Percentiles rank a stretch among this genome's conserved stretches.
phyloP scores from a whole-genome alignment of 352 stramenopile genomes.

The Albugo laibachii region DNA sequence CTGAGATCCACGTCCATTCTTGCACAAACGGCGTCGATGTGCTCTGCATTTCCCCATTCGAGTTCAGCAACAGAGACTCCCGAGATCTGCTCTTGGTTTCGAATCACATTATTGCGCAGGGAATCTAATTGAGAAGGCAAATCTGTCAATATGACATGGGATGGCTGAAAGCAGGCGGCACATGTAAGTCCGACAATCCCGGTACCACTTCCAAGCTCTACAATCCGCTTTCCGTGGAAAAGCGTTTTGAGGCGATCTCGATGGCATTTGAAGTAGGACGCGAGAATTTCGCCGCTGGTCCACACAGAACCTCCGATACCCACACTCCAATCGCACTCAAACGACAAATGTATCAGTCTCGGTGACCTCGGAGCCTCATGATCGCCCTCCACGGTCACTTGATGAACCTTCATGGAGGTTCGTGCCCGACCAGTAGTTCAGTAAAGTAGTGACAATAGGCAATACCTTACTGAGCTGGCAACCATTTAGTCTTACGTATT shows the following conservation, averaged over 20 bases:
- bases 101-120: slow-evolving; percentile 33
- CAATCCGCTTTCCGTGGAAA: slow-evolving; percentile 34
- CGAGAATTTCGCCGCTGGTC: slow-evolving; percentile 61
- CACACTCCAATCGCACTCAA: slow-evolving; percentile 60
- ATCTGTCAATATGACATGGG: slow-evolving; percentile 43
- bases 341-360: slow-evolving; percentile 13
- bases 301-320: slow-evolving; percentile 69
- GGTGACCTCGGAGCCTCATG: no score
- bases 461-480: no score
- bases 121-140: slow-evolving; percentile 30
- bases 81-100: slow-evolving; percentile 13
- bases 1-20: slow-evolving; percentile 4
- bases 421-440: no score
- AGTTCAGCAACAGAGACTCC: slow-evolving; percentile 36
- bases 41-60: slow-evolving; percentile 21
- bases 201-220: slow-evolving; percentile 64
- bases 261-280: slow-evolving; percentile 32
- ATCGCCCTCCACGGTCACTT: no score
- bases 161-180: slow-evolving; percentile 33
- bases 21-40: slow-evolving; percentile 23
- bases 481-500: no score
- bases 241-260: slow-evolving; percentile 20
- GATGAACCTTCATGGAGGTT: no score
- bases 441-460: no score
- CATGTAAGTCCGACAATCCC: slow-evolving; percentile 50